These are phyloP conservation scores for Candida pseudofarinosa DNA, from an alignment of 805 yeast species.

Conservation along the genomic window DNA sequence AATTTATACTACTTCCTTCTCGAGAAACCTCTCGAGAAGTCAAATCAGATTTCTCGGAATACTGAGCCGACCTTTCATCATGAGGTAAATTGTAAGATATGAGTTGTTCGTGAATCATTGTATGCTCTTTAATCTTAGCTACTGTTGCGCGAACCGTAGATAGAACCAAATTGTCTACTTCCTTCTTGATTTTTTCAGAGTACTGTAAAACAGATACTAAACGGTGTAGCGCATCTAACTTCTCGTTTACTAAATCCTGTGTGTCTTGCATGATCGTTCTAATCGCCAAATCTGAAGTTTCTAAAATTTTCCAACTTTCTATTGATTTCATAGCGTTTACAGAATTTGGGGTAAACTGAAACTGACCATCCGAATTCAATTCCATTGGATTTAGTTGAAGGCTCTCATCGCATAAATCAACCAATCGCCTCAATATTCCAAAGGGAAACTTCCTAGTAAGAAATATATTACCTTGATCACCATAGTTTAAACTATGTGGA, in stretches of 20 bases:
- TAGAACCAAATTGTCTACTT: conserved; percentile 68
- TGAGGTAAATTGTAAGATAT: background rate
- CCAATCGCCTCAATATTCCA: conserved; percentile 52
- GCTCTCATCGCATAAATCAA: conserved; percentile 73
- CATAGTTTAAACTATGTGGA: conserved; percentile 14
- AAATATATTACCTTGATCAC: conserved; percentile 25
- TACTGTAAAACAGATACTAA: conserved; percentile 71
- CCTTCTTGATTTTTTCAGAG: conserved; percentile 70
- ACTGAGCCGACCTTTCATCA: background rate
- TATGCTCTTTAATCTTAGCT: conserved; percentile 43
- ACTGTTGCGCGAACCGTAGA: conserved; percentile 62
- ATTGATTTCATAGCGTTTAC: conserved; percentile 50
- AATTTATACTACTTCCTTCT: background rate
- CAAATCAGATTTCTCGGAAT: background rate
- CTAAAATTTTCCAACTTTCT: conserved; percentile 42
- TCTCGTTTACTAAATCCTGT: conserved; percentile 51
- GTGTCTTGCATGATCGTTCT: conserved; percentile 64
- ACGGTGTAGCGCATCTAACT: conserved; percentile 66
- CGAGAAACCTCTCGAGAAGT: background rate
- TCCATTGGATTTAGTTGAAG: conserved; percentile 58
- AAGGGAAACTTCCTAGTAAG: conserved; percentile 56
- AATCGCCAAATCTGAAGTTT: conserved; percentile 63
- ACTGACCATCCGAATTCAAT: conserved; percentile 29
- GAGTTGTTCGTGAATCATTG: conserved; percentile 12
- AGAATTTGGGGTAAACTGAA: conserved; percentile 55